phyloP scores from a whole-genome alignment of 2,329 filamentous ascomycete species.

The Colletotrichum sp. region DNA sequence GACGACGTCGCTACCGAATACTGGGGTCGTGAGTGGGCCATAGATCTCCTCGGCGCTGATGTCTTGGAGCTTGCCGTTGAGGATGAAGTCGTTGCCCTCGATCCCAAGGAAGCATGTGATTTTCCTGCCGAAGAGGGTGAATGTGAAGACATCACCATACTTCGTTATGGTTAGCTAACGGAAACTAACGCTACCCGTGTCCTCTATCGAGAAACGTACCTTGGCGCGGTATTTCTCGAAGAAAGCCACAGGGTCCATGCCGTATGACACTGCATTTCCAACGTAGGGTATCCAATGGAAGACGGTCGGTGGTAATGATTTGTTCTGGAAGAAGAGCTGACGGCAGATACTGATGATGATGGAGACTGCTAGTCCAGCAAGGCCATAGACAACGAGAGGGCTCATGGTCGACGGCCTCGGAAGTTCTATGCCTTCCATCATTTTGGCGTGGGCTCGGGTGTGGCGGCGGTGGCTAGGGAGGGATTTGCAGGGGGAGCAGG shows the following conservation, averaged over 20 bases:
- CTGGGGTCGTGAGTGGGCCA: conserved; percentile 72
- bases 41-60: conserved; percentile 93
- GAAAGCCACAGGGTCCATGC: conserved; percentile 91
- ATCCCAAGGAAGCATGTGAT: conserved; percentile 86
- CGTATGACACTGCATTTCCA: conserved; percentile 91
- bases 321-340: conserved; percentile 78
- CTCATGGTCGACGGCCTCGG: background rate
- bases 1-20: conserved; percentile 85
- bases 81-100: conserved; percentile 86
- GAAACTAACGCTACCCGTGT: background rate
- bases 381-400: background rate
- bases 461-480: background rate
- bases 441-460: background rate
- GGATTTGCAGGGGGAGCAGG: background rate
- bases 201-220: background rate
- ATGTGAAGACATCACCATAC: conserved; percentile 92
- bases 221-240: conserved; percentile 75
- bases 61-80: conserved; percentile 90
- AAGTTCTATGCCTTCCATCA: background rate
- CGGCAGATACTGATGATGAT: conserved; percentile 80
- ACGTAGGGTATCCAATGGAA: conserved; percentile 85
- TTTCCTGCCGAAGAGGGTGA: conserved; percentile 85
- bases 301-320: conserved; percentile 79
- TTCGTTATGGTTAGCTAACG: conserved; percentile 36
- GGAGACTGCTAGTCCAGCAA: conserved; percentile 26